Conservation (phyloP, 257 asterid genomes). For the Linaria vulgaris region DNA sequence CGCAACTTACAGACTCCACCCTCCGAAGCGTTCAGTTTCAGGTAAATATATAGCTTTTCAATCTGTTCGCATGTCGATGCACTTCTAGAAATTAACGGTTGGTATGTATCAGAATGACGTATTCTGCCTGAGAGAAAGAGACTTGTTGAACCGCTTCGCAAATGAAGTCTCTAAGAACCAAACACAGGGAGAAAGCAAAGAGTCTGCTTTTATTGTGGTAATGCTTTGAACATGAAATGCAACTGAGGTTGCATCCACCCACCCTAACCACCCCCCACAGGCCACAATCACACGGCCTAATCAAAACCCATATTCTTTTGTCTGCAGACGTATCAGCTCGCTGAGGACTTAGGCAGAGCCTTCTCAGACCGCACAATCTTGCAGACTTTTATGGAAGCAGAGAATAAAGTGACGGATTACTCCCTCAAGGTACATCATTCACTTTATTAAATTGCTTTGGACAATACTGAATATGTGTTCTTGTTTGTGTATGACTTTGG, state of each 20-base stretch:
- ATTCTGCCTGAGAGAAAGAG: conserved; percentile 84
- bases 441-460: background rate
- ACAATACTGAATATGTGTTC: conserved; percentile 23
- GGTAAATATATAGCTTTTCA: conserved; percentile 41
- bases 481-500: background rate
- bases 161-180: conserved; percentile 63
- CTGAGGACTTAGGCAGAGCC: conserved; percentile 95
- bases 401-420: conserved; percentile 48
- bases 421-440: conserved; percentile 54
- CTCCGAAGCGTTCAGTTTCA: conserved; percentile 62
- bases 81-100: conserved; percentile 17
- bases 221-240: background rate
- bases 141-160: conserved; percentile 69
- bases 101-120: conserved; percentile 55
- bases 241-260: background rate
- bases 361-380: conserved; percentile 72
- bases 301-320: background rate
- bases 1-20: conserved; percentile 46
- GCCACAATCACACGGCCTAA: background rate
- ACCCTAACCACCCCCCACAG: background rate
- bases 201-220: conserved; percentile 67
- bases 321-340: conserved; percentile 79
- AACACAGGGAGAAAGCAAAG: conserved; percentile 81
- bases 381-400: conserved; percentile 64
- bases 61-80: conserved; percentile 4